Evolutionary conservation across 1,284 basidiomycete genomes (phyloP).

Genomic region (Vanrija sp.): DNA sequence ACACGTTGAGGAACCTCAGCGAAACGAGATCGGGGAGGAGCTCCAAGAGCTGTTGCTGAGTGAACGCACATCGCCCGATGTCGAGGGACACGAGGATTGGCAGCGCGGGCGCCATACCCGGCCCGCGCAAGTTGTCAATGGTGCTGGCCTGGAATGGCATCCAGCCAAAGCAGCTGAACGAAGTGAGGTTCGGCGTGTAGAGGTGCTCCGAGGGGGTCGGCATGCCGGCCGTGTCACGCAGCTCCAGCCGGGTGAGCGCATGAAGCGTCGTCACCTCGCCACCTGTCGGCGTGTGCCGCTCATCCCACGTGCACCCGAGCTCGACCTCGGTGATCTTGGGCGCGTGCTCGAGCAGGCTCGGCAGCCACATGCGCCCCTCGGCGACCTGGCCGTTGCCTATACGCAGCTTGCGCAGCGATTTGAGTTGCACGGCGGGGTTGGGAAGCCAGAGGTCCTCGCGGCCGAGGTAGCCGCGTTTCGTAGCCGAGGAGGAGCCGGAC

Average conservation of each 20-base stretch:
- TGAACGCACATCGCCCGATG: constrained; percentile 18
- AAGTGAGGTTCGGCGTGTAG: constrained; percentile 11
- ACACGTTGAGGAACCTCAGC: constrained; percentile 32
- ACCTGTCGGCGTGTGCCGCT: neutral
- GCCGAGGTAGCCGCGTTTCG: neutral
- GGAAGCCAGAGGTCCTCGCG: neutral
- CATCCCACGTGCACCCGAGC: neutral
- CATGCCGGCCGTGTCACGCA: neutral
- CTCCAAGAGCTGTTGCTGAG: constrained; percentile 5
- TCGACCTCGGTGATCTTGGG: neutral
- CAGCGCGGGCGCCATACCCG: constrained; percentile 11
- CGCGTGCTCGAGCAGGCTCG: neutral
- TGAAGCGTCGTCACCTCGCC: neutral
- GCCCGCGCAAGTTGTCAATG: constrained; percentile 7
- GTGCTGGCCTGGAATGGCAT: neutral
- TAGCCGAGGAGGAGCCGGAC: neutral
- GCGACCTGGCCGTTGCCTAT: neutral
- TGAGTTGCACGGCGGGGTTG: neutral
- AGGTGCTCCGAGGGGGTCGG: neutral
- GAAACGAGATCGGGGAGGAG: constrained; percentile 7
- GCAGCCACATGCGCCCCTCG: neutral
- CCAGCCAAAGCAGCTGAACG: constrained; percentile 11
- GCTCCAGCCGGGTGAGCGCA: neutral
- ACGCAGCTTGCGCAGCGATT: neutral
- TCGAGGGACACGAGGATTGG: constrained; percentile 24